These are phyloP conservation scores for Mortierella sp. DNA, from an alignment of 371 early-diverging fungal species.

Conservation along the genomic window DNA sequence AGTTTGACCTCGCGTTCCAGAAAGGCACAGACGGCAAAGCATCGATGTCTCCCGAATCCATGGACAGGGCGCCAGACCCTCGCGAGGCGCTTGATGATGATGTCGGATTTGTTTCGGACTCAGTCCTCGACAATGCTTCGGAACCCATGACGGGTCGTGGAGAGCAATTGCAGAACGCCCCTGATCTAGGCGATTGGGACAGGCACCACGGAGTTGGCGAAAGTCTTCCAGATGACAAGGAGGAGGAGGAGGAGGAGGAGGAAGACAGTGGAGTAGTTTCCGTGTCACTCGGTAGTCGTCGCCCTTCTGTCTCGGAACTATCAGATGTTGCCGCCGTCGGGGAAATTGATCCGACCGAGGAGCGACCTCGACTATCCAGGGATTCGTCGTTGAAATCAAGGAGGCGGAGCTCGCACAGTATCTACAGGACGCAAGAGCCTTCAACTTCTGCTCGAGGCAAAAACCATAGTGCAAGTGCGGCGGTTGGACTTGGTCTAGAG, in stretches of 20 bases:
- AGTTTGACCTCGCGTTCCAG: slow-evolving; percentile 2
- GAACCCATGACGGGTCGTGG: slow-evolving; percentile 18
- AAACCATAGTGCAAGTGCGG: slow-evolving; percentile 28
- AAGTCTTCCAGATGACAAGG: background rate
- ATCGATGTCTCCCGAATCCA: background rate
- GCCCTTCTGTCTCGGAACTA: background rate
- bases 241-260: background rate
- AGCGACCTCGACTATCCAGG: background rate
- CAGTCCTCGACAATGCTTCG: slow-evolving; percentile 37
- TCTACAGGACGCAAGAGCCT: slow-evolving; percentile 21
- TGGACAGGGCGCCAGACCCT: background rate
- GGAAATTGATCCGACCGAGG: background rate
- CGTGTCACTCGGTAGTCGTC: background rate
- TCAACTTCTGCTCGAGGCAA: background rate
- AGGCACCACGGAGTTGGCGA: slow-evolving; percentile 30
- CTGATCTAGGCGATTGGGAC: slow-evolving; percentile 31
- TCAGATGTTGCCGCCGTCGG: background rate
- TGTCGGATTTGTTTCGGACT: slow-evolving; percentile 48
- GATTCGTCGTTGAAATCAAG: slow-evolving; percentile 25
- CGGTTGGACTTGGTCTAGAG: slow-evolving; percentile 11
- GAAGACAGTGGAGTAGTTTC: too few species aligned
- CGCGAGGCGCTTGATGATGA: slow-evolving; percentile 31
- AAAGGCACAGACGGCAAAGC: background rate
- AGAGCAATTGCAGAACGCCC: background rate
- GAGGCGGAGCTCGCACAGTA: slow-evolving; percentile 42